Evolutionary conservation across 2,329 filamentous ascomycete genomes (phyloP).

Genomic region (Chalaropsis ovoidea): DNA sequence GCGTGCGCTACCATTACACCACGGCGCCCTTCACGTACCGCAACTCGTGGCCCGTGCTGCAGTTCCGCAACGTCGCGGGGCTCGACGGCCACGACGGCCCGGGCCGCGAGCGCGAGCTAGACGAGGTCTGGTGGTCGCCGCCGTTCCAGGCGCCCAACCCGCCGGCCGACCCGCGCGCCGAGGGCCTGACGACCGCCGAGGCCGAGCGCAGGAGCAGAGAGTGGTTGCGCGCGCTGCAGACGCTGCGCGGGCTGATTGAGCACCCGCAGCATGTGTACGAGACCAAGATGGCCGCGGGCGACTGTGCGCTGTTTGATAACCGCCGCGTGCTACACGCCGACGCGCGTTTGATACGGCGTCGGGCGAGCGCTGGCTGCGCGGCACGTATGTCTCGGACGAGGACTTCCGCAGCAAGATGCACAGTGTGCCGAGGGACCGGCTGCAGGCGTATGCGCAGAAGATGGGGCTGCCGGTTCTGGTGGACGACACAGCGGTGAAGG

Average conservation of each 20-base stretch:
- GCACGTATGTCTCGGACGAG: slow-evolving; percentile 61
- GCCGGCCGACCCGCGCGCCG: slow-evolving; percentile 14
- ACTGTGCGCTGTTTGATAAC: slow-evolving; percentile 93
- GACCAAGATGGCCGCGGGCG: slow-evolving; percentile 64
- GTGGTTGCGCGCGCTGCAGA: slow-evolving; percentile 42
- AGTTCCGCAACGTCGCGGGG: slow-evolving; percentile 26
- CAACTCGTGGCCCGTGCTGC: slow-evolving; percentile 46
- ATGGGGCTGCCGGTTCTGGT: slow-evolving; percentile 21
- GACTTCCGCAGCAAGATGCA: slow-evolving; percentile 35
- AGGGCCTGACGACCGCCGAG: slow-evolving; percentile 18
- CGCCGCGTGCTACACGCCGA: slow-evolving; percentile 73
- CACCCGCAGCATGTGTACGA: slow-evolving; percentile 51
- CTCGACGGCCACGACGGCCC: background rate
- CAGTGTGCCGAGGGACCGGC: slow-evolving; percentile 20
- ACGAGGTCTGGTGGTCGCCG: slow-evolving; percentile 54
- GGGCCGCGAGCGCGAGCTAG: slow-evolving; percentile 26
- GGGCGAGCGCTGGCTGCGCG: slow-evolving; percentile 71
- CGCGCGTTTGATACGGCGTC: slow-evolving; percentile 57
- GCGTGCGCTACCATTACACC: slow-evolving; percentile 58
- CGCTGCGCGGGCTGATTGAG: slow-evolving; percentile 53
- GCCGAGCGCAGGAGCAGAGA: slow-evolving; percentile 19
- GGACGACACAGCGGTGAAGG: slow-evolving; percentile 11
- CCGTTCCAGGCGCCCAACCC: slow-evolving; percentile 60
- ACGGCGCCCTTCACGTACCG: slow-evolving; percentile 56
- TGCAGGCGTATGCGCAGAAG: slow-evolving; percentile 23